Evolutionary conservation across 2,329 filamentous ascomycete species (phyloP), one percentile per base, ranked within the genome.

Genomic region (Alternaria solani): DNA sequence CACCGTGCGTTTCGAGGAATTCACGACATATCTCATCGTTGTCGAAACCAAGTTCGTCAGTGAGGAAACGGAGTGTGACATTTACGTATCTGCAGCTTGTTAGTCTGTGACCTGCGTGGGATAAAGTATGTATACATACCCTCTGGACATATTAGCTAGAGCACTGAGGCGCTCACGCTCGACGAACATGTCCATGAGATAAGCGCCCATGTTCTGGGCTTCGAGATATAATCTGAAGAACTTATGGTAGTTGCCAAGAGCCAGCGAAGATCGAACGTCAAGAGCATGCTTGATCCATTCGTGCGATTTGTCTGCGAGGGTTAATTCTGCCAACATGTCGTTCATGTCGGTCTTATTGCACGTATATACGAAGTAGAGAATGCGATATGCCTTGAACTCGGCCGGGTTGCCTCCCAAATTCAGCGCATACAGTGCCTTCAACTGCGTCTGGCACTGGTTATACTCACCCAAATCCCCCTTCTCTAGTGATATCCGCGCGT

Each of bases 391-490:
- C 87, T 95, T 95, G 83, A 99, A 99, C 81, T 99, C 95, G 82
- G 92, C 89, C 76, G 92, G 89, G 80, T 94, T 93, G 74, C 94
- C 95, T 76, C 92, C 92, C 78, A 97, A 84, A 69, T 92, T 91
- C 82, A 92, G 88, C 79, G 88, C 88, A 82, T 99, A 98, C 74
- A 99, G 84, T 68, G 91, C 93, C 80, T 93, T 92, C 77, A 99
- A 86, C 83, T 99, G 95, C 75, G 95, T 98, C 85, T 99, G 95
- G 82, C 95, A 99, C 87, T 99, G 95, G 85, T 99, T 99, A 95
- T 99, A 99, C 95, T 99, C 95, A 99, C 95, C 94, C 84, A 98
- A 88, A 85, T 99, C 95, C 82, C 92, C 93, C 87, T 96, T 97
- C 82, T 99, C 94, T 81, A 99, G 85, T 69, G 95, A 95, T 81